Evolutionary conservation across 2,329 filamentous ascomycete species (phyloP), one percentile per base, ranked within the genome.

Genomic region (Mariannaea sp.): DNA sequence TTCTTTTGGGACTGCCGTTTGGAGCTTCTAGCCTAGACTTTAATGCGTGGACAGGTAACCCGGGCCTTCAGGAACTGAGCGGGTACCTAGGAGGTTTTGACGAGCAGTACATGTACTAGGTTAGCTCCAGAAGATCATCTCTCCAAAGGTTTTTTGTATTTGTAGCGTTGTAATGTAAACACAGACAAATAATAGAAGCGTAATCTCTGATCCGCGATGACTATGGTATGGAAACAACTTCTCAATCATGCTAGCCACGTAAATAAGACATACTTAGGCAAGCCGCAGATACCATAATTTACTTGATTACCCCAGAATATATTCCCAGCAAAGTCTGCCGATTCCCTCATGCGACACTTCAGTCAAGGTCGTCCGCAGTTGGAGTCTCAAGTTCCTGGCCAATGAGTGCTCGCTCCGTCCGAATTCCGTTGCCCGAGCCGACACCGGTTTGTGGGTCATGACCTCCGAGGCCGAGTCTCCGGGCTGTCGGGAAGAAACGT

Each of bases 71-170:
- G 30, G 62, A 65, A 3, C 20, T 60, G 39, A 54, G 48, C 16
- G 59, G 56, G 3, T 55, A 59, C 24, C 19, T 61, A 29, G 52
- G 41, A 1, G 56, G 49, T 12, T 57, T 64, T 51, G 59, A 66
- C 30, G 64, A 66, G 30, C 64, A 66, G 32, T 63, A 64, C 16
- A 65, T 66, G 62, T 66, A 66, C 19, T 66, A 55, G 39, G 5
- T 24, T 19, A 20, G 6, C n/a, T n/a, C n/a, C 29, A 30, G 19
- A 26, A 32, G 12, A 40, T 16, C n/a, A n/a, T 14, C 17, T 12
- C 16, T 8, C 22, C 14, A 22, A 20, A 8, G n/a, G n/a, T n/a
- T n/a, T n/a, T n/a, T 17, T 19, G 17, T 27, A 47, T 12, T 38
- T 22, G 17, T 36, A 40, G 24, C 16, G n/a, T n/a, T n/a, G n/a